Conservation (phyloP, 768 basidiomycete species). For the Leucosporidium scottii region DNA sequence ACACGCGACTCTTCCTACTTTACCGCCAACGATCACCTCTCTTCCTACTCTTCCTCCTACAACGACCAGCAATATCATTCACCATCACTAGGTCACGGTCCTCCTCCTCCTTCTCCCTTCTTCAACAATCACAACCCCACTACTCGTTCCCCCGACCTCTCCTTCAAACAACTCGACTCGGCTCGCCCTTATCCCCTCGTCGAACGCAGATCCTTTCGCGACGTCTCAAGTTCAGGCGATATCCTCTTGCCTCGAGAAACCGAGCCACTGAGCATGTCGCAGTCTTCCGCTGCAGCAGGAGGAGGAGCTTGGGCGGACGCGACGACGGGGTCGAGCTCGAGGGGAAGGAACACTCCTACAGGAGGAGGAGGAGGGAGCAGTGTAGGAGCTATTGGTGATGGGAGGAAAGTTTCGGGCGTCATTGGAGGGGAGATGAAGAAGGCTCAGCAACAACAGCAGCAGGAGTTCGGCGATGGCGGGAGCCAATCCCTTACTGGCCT, state of each 20-base stretch:
- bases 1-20: slow-evolving; percentile 7
- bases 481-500: too few relatives aligned
- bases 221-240: slow-evolving; percentile 11
- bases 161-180: not conserved
- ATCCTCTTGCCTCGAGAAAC: slow-evolving; percentile 5
- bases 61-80: too few relatives aligned
- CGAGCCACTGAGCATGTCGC: slow-evolving; percentile 2
- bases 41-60: not conserved
- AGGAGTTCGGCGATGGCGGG: too few relatives aligned
- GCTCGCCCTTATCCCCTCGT: slow-evolving; percentile 9
- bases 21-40: not conserved
- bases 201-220: slow-evolving; percentile 13
- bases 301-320: too few relatives aligned
- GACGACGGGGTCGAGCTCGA: not conserved
- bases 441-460: too few relatives aligned
- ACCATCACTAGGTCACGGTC: too few relatives aligned
- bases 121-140: slow-evolving; percentile 1
- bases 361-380: slow-evolving; percentile 2
- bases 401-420: not conserved
- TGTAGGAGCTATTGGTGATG: slow-evolving; percentile 19
- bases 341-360: not conserved
- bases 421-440: not conserved
- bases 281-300: not conserved
- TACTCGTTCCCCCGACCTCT: not conserved
- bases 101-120: too few relatives aligned